Evolutionary conservation across 2,329 filamentous ascomycete genomes (phyloP).

Genomic region (Arthrobotrys iridis): DNA sequence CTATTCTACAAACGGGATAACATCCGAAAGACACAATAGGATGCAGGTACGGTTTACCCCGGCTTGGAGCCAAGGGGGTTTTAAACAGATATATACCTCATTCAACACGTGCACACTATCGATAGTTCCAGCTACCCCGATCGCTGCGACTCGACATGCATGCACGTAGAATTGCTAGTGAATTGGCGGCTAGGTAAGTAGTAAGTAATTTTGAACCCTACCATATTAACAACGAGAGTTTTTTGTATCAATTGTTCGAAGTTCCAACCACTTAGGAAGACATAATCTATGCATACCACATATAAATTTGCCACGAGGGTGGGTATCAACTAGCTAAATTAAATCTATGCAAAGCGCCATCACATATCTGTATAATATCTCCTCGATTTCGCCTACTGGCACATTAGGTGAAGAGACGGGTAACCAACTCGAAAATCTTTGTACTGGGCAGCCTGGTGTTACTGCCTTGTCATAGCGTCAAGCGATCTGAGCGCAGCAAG

Average conservation of each 20-base stretch:
- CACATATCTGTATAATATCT: too few species aligned
- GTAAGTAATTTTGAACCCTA: background rate
- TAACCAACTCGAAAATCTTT: background rate
- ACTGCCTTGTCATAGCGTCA: conserved; percentile 43
- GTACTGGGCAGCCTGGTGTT: conserved; percentile 9
- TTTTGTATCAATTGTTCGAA: background rate
- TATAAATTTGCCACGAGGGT: conserved; percentile 8
- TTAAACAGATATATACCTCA: conserved; percentile 44
- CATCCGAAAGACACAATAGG: conserved; percentile 26
- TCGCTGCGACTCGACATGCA: too few species aligned
- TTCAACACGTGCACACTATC: conserved; percentile 8
- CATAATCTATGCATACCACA: background rate
- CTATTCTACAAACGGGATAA: conserved; percentile 22
- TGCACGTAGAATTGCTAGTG: background rate
- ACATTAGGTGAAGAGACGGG: background rate
- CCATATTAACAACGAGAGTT: background rate
- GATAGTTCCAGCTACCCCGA: too few species aligned
- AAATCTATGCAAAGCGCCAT: too few species aligned
- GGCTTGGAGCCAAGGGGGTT: conserved; percentile 3
- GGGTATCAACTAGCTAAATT: too few species aligned
- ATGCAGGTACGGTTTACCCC: conserved; percentile 30
- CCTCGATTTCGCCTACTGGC: too few species aligned
- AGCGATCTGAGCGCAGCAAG: conserved; percentile 33
- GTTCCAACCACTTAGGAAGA: conserved; percentile 8
- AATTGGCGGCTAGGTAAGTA: background rate